Base-by-base conservation (phyloP, 139 green algal genomes). In the Chlorella vulgaris region DNA sequence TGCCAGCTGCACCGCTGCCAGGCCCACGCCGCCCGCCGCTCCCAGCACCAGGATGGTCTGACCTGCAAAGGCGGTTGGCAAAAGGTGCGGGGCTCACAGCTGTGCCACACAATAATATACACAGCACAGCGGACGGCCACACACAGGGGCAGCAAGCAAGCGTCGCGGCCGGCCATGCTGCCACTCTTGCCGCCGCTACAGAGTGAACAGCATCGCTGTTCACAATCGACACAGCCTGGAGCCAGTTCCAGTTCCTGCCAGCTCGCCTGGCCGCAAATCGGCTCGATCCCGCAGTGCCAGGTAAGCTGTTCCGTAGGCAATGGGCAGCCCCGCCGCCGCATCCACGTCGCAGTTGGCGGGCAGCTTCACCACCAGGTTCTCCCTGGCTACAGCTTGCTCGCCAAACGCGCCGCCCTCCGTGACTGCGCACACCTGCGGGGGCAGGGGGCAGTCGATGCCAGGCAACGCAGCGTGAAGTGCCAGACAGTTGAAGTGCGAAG, bases 221-320 rank as follows among this genome's bases (percentile, higher is more conserved):
- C 13, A 58, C 47, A 58, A 15, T 15, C 15, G 47, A 10, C 15
- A 58, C 47, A 58, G 10, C 13, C 47, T 58, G 13, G 15, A 58
- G 15, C 13, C n/a, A 4, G 38, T 7, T 39, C 38, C 24, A 62
- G 13, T 24, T 15, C 5, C 28, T 53, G 19, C 19, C 21, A 6
- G 15, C 84, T 29, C 29, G 90, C 92, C 91, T 75, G 80, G 31
- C 39, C 86, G 61, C 29, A 98, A 68, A 18, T 85, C 33, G 4
- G 92, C 93, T 0, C 93, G 70, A 31, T 95, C 80, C 29, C 84
- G 60, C 38, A 98, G 86, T 22, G 91, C 93, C 73, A 98, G 47
- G 58, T 96, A 93, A 43, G 95, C 90, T 19, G 95, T 98, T 38
- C 95, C 93, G 80, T 94, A 98, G 15, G 92, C 91, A 19, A 98